These are phyloP conservation scores for Rhodotorula paludigena DNA, from an alignment of 768 basidiomycete genomes.

Conservation along the genomic window DNA sequence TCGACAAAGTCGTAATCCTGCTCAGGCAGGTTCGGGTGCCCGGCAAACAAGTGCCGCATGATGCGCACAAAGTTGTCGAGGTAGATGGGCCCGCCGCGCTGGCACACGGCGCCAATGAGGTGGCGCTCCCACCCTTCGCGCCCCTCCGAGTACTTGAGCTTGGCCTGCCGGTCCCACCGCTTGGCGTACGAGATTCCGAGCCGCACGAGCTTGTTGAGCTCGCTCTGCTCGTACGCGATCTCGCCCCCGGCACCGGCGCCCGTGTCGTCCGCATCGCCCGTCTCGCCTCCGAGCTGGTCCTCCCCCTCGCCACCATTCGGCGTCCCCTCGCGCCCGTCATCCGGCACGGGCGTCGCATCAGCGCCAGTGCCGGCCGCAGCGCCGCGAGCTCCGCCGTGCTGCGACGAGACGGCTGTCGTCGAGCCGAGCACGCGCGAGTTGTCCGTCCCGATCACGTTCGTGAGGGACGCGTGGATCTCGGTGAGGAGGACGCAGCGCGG, in stretches of 20 bases:
- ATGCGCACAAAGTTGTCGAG: slow-evolving; percentile 37
- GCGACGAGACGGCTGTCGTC: slow-evolving; percentile 10
- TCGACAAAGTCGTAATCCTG: slow-evolving; percentile 42
- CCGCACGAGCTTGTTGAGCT: slow-evolving; percentile 29
- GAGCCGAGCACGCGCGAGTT: slow-evolving; percentile 47
- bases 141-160: slow-evolving; percentile 36
- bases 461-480: slow-evolving; percentile 82
- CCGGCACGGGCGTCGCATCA: neutral
- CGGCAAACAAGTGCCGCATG: slow-evolving; percentile 39
- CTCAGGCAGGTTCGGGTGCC: slow-evolving; percentile 35
- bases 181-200: slow-evolving; percentile 37
- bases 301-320: neutral
- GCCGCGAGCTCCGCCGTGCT: neutral
- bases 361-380: neutral
- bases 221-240: slow-evolving; percentile 1
- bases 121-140: slow-evolving; percentile 42
- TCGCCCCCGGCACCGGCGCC: neutral
- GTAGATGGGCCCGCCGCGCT: slow-evolving; percentile 37
- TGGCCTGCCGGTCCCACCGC: slow-evolving; percentile 42
- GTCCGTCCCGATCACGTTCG: slow-evolving; percentile 77
- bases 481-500: slow-evolving; percentile 69
- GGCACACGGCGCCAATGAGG: slow-evolving; percentile 40
- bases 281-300: neutral
- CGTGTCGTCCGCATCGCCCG: slow-evolving; percentile 5
- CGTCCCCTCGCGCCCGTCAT: neutral